Base-by-base conservation (phyloP, 129 eudicot genomes). In the Mikania micrantha region DNA sequence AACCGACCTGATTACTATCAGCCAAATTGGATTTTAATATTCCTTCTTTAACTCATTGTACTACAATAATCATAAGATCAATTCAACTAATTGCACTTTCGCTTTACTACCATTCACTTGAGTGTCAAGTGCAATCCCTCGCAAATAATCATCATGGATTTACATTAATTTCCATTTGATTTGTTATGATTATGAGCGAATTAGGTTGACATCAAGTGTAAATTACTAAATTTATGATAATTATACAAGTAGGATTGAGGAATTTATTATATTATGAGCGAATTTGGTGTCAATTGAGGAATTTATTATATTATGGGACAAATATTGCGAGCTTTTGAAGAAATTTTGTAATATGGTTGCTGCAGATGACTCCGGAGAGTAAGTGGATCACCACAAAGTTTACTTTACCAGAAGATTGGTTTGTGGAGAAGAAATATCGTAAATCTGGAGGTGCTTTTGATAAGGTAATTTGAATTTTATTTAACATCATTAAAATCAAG, bases 341-440 rank as follows among this genome's bases (percentile, higher is more conserved):
- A 17, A 49, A 7, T 57, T 64, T 2, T 39, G 67, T 24, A 60
- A 54, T 68, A 77, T 50, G 67, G 71, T 86, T 53, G 77, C 69
- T 65, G 81, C 79, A 68, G 84, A 76, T 27, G 75, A 65, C 31
- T 56, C 70, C n/a, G 29, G 63, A 38, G 48, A 44, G 52, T 60
- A 62, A 67, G 12, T 28, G 66, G 67, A 27, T 35, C 27, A 31
- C 31, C 57, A 28, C 82, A 5, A 48, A 78, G 42, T 67, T 39
- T 72, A 64, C 41, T 32, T 81, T 91, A 58, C 97, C 97, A 42
- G 90, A 87, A 65, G 92, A 90, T 69, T 87, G 97, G 97, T 72
- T 81, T 44, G 88, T 91, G 71, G 93, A 91, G 79, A 78, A 85
- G 77, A 87, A 79, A 9, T 90, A 91, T 5, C 90, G 97, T 31